These are phyloP conservation scores for Kitagawia praeruptora DNA, from an alignment of 129 eudicot species.

Conservation along the genomic window DNA sequence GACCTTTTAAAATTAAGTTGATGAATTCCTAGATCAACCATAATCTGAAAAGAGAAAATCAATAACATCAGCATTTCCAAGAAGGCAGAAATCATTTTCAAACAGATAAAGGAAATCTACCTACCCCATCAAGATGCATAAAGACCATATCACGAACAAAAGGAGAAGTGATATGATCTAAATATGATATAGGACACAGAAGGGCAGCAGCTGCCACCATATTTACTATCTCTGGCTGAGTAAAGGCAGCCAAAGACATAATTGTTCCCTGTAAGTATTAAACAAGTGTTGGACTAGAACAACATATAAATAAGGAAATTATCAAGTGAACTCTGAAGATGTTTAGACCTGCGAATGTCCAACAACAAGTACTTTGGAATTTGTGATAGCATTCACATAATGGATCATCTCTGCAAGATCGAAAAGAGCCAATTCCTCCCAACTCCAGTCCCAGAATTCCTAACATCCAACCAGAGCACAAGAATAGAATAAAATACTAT, in stretches of 20 bases:
- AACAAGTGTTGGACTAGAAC: not conserved
- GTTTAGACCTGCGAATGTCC: constrained; percentile 90
- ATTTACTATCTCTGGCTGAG: constrained; percentile 65
- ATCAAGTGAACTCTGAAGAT: not conserved
- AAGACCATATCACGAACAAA: constrained; percentile 65
- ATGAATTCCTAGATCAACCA: constrained; percentile 77
- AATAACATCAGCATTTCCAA: constrained; percentile 10
- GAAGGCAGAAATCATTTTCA: constrained; percentile 11
- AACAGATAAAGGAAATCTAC: constrained; percentile 1
- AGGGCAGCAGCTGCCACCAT: constrained; percentile 94
- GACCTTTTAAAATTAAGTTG: constrained; percentile 90
- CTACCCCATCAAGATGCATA: constrained; percentile 73
- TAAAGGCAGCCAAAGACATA: constrained; percentile 88
- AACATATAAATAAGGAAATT: not conserved
- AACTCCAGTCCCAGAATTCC: constrained; percentile 99
- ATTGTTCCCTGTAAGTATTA: constrained; percentile 68
- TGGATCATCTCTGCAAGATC: constrained; percentile 80
- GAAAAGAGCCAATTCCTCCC: constrained; percentile 88
- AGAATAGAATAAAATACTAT: not conserved
- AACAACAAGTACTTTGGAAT: constrained; percentile 67
- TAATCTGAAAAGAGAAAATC: constrained; percentile 30
- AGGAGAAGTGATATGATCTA: constrained; percentile 77
- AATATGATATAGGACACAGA: constrained; percentile 86
- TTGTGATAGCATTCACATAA: constrained; percentile 40
- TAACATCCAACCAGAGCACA: constrained; percentile 11